Evolutionary conservation across 257 asterid genomes (phyloP).

Genomic region (Solanum acaule): DNA sequence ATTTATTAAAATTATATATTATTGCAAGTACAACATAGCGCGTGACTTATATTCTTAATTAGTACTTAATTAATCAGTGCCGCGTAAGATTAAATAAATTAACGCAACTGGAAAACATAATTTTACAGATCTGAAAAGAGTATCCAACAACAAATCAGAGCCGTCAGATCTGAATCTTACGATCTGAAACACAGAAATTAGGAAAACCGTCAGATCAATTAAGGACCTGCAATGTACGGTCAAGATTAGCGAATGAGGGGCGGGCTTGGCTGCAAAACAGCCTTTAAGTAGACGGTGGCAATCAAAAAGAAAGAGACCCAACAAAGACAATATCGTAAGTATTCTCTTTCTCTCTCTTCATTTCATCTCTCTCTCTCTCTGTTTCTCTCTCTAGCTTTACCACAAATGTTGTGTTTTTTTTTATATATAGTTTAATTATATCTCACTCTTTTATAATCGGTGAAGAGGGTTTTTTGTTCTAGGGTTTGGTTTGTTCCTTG

Average conservation of each 20-base stretch:
- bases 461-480: not conserved
- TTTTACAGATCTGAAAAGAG: not conserved
- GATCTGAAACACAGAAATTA: not conserved
- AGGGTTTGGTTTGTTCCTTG: constrained; percentile 1
- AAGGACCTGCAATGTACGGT: constrained; percentile 15
- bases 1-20: not conserved
- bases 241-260: not conserved
- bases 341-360: constrained; percentile 12
- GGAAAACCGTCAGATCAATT: constrained; percentile 19
- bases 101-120: not conserved
- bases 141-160: not conserved
- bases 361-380: not conserved
- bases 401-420: not conserved
- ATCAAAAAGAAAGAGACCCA: constrained; percentile 10
- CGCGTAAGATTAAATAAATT: not conserved
- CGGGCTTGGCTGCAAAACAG: constrained; percentile 5
- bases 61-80: not conserved
- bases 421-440: not conserved
- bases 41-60: not conserved
- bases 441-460: not conserved
- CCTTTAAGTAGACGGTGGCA: constrained; percentile 21
- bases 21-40: not conserved
- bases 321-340: constrained; percentile 35
- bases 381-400: constrained; percentile 15
- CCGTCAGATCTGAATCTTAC: not conserved